These are phyloP conservation scores for Debaryomyces udenii DNA, from an alignment of 1,139 yeast genomes.

Conservation along the genomic window DNA sequence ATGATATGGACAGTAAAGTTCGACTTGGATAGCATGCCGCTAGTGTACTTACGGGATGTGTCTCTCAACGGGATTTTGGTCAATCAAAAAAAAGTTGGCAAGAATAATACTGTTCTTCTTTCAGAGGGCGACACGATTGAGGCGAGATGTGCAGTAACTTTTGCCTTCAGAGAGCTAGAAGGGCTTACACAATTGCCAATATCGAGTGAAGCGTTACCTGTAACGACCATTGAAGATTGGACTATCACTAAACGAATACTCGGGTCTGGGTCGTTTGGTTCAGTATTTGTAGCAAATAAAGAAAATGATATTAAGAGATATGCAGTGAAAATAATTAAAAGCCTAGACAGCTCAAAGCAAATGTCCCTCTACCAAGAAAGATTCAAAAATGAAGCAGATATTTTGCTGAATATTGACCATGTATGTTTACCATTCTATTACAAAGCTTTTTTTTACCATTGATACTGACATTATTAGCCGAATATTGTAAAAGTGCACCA, in stretches of 20 bases:
- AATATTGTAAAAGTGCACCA: slow-evolving; percentile 49
- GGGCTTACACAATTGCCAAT: background rate
- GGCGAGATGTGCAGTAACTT: slow-evolving; percentile 34
- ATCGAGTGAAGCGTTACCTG: background rate
- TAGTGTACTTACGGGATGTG: slow-evolving; percentile 55
- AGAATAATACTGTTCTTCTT: slow-evolving; percentile 38
- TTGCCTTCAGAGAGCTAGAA: slow-evolving; percentile 18
- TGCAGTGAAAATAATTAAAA: slow-evolving; percentile 55
- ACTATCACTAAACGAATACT: slow-evolving; percentile 42
- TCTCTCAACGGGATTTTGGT: slow-evolving; percentile 58
- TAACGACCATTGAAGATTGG: slow-evolving; percentile 37
- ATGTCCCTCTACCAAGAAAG: slow-evolving; percentile 21
- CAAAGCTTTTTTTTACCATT: slow-evolving; percentile 12
- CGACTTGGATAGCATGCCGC: slow-evolving; percentile 49
- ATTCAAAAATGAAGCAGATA: slow-evolving; percentile 38
- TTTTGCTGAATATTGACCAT: slow-evolving; percentile 40
- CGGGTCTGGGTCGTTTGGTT: slow-evolving; percentile 68
- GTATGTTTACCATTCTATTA: slow-evolving; percentile 27
- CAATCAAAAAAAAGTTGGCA: slow-evolving; percentile 39
- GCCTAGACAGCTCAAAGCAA: slow-evolving; percentile 16
- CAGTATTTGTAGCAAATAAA: slow-evolving; percentile 39
- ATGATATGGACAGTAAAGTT: slow-evolving; percentile 53
- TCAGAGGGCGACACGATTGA: slow-evolving; percentile 47
- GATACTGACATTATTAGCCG: slow-evolving; percentile 33
- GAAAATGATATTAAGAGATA: slow-evolving; percentile 25